Conservation (phyloP, 495 filamentous ascomycete species). For the Acidomyces sp. region DNA sequence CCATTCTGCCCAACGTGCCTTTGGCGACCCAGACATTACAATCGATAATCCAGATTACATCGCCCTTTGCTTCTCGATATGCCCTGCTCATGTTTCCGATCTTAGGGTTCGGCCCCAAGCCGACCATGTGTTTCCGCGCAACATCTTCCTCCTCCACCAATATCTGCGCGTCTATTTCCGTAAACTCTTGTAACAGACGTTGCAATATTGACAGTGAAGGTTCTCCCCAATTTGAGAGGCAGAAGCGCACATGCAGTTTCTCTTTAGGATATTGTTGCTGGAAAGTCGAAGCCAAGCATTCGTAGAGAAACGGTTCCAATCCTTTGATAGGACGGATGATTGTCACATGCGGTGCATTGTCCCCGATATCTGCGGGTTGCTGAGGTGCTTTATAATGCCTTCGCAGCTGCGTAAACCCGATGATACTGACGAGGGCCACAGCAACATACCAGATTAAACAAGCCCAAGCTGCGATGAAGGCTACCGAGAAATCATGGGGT, state of each 20-base stretch:
- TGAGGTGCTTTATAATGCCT: slow-evolving; percentile 29
- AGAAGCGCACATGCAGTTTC: slow-evolving; percentile 72
- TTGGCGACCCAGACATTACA: slow-evolving; percentile 89
- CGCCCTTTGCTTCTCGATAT: slow-evolving; percentile 85
- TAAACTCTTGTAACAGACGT: slow-evolving; percentile 54
- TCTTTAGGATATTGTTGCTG: slow-evolving; percentile 63
- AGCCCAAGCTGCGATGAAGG: slow-evolving; percentile 9
- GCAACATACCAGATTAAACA: slow-evolving; percentile 47
- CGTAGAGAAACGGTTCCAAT: slow-evolving; percentile 77
- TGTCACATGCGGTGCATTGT: slow-evolving; percentile 59
- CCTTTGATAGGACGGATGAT: slow-evolving; percentile 90
- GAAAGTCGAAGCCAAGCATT: slow-evolving; percentile 86
- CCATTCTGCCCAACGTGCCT: slow-evolving; percentile 70
- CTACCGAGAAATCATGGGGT: slow-evolving; percentile 7
- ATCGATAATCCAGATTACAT: slow-evolving; percentile 90
- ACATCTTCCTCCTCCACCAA: slow-evolving; percentile 85
- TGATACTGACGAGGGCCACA: slow-evolving; percentile 41
- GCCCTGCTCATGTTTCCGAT: slow-evolving; percentile 93
- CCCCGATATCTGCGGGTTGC: slow-evolving; percentile 21
- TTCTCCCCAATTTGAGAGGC: slow-evolving; percentile 63
- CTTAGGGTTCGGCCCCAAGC: slow-evolving; percentile 89
- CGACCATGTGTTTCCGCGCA: slow-evolving; percentile 31
- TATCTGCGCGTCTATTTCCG: slow-evolving; percentile 54
- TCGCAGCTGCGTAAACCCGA: slow-evolving; percentile 50
- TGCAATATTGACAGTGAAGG: slow-evolving; percentile 64